Evolutionary conservation across 768 basidiomycete genomes (phyloP), one percentile per base, ranked within the genome.

Genomic region (Vararia minispora): DNA sequence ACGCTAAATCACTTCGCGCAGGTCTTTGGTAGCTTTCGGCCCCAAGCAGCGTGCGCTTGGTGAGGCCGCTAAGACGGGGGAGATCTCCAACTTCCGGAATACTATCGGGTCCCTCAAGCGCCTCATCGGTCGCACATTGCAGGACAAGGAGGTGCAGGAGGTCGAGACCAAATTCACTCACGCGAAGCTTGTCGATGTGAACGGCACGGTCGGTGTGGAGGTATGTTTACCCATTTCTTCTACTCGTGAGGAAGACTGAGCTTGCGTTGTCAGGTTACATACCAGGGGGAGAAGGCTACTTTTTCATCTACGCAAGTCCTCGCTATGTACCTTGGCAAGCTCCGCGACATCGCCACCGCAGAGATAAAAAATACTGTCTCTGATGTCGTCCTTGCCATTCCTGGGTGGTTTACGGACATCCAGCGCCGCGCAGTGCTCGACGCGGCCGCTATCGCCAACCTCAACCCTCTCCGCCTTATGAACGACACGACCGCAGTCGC

Each of bases 51-150:
- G 94, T 31, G 61, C 80, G 33, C 84, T 98, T 57, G 94, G 95
- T 47, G 94, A 99, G 62, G 46, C 90, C 14, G 94, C 92, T 50
- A 99, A 98, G 69, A 97, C 87, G 0, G 88, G 92, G 50, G 94
- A 98, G 62, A 95, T 83, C 12, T 92, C 90, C 50, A 98, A 98
- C 65, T 97, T 91, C 73, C 85, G 78, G 62, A 99, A 98, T 68
- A 98, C 95, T 18, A 71, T 95, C 56, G 95, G 95, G 28, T 81
- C 76, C 0, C 67, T 98, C 52, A 97, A 97, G 61, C 76, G 92
- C 16, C 72, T 98, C 28, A 68, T 95, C 49, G 94, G 92, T 7
- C 74, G 92, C 35, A 76, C 81, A 21, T 49, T 83, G 47, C 58
- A 66, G 30, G 94, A 98, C 60, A 66, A 81, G 9, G 91, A 97